Conservation (phyloP, 805 yeast genomes). For the Wickerhamiella occidentalis region DNA sequence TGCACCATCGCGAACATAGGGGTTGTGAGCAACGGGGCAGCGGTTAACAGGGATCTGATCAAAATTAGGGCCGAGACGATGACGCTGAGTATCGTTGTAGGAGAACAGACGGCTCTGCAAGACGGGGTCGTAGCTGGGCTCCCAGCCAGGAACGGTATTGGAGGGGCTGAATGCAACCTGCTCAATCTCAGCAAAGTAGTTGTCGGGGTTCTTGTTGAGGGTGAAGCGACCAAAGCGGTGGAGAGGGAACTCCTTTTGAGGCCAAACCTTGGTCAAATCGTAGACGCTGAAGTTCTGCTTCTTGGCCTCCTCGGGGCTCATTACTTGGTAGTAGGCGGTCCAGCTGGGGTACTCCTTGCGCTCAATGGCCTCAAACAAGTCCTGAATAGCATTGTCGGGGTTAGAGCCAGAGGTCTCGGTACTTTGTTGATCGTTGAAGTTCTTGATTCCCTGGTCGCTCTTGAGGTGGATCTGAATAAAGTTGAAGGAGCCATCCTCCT, state of each 20-base stretch:
- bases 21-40: constrained; percentile 39
- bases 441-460: constrained; percentile 41
- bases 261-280: constrained; percentile 49
- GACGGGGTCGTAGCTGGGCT: constrained; percentile 67
- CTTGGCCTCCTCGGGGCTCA: constrained; percentile 47
- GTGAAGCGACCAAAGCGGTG: constrained; percentile 44
- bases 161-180: constrained; percentile 60
- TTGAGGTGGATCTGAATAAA: constrained; percentile 46
- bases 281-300: constrained; percentile 37
- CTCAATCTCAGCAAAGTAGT: constrained; percentile 41
- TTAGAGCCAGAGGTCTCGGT: constrained; percentile 35
- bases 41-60: constrained; percentile 53
- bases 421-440: constrained; percentile 36
- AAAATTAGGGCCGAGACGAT: constrained; percentile 61
- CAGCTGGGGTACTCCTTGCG: constrained; percentile 40
- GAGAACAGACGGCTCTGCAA: constrained; percentile 66
- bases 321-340: constrained; percentile 45
- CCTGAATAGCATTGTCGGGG: constrained; percentile 40
- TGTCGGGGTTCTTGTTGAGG: constrained; percentile 43
- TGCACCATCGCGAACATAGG: constrained; percentile 53
- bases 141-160: constrained; percentile 63
- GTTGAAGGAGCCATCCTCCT: constrained; percentile 37
- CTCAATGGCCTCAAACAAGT: constrained; percentile 37
- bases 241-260: constrained; percentile 43
- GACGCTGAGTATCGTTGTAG: constrained; percentile 65